Evolutionary conservation across 2,329 filamentous ascomycete genomes (phyloP).

Genomic region (Epichloe sibirici): DNA sequence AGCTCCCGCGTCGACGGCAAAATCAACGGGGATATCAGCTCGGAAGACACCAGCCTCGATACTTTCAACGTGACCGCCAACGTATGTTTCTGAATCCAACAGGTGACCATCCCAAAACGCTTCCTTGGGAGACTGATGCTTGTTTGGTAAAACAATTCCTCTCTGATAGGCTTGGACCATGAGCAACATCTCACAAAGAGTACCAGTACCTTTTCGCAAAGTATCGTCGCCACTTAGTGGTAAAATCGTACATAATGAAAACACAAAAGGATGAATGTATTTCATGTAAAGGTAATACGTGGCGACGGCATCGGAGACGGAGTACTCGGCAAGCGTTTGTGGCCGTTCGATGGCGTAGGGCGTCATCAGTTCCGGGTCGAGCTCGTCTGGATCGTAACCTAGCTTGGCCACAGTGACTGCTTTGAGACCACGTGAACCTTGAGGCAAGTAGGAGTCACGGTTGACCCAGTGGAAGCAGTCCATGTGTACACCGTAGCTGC

Average conservation of each 20-base stretch:
- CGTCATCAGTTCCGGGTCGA: constrained; percentile 96
- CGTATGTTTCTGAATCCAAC: constrained; percentile 93
- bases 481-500: constrained; percentile 94
- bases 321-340: constrained; percentile 93
- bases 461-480: constrained; percentile 99
- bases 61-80: constrained; percentile 97
- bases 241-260: constrained; percentile 94
- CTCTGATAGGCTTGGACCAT: constrained; percentile 97
- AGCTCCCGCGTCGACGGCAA: constrained; percentile 76
- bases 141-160: constrained; percentile 88
- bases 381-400: constrained; percentile 94
- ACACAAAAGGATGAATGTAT: constrained; percentile 99
- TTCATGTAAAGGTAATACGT: constrained; percentile 99
- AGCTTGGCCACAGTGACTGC: constrained; percentile 96
- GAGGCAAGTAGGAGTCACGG: constrained; percentile 92
- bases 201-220: constrained; percentile 89
- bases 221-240: constrained; percentile 88
- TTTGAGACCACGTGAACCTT: constrained; percentile 93
- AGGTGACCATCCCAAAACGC: constrained; percentile 95
- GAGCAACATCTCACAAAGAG: constrained; percentile 96
- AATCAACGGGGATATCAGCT: constrained; percentile 89
- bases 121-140: constrained; percentile 82
- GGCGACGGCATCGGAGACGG: constrained; percentile 94
- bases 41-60: constrained; percentile 97
- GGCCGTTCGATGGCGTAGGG: constrained; percentile 81